phyloP scores from a whole-genome alignment of 495 filamentous ascomycete species.

The Daldinia childiae region DNA sequence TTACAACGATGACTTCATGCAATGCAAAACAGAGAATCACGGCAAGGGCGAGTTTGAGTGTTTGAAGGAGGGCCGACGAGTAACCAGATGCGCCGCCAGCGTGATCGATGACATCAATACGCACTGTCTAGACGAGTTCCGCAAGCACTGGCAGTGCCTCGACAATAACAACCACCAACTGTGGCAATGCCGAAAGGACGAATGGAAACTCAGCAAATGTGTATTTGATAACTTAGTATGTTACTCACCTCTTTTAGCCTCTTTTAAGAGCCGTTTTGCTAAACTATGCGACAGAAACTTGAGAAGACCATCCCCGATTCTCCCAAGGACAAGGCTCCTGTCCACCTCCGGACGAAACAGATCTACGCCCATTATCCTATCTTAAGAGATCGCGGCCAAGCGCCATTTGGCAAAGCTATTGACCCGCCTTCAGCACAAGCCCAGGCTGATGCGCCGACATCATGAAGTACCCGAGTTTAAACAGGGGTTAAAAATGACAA shows the following conservation, averaged over 20 bases:
- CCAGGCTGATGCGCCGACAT: constrained; percentile 39
- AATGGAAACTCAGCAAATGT: constrained; percentile 88
- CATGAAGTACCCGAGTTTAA: constrained; percentile 19
- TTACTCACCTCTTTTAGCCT: constrained; percentile 23
- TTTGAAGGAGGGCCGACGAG: constrained; percentile 93
- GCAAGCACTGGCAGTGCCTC: constrained; percentile 90
- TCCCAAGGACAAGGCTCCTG: constrained; percentile 77
- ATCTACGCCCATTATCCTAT: constrained; percentile 71
- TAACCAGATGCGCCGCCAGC: constrained; percentile 93
- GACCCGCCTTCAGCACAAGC: constrained; percentile 46
- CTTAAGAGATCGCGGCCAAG: constrained; percentile 46
- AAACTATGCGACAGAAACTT: constrained; percentile 69
- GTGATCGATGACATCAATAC: constrained; percentile 99
- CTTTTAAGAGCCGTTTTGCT: constrained; percentile 9
- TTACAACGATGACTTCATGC: constrained; percentile 99
- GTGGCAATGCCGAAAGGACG: constrained; percentile 83
- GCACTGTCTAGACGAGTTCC: constrained; percentile 89
- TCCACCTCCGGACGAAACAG: constrained; percentile 83
- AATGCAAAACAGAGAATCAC: constrained; percentile 91
- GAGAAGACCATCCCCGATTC: constrained; percentile 90
- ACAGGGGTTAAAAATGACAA: neutral
- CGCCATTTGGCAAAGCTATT: constrained; percentile 49
- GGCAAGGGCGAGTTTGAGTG: constrained; percentile 93
- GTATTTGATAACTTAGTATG: constrained; percentile 94
- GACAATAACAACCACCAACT: constrained; percentile 97